phyloP scores from a whole-genome alignment of 257 asterid species.

The Perilla frutescens region DNA sequence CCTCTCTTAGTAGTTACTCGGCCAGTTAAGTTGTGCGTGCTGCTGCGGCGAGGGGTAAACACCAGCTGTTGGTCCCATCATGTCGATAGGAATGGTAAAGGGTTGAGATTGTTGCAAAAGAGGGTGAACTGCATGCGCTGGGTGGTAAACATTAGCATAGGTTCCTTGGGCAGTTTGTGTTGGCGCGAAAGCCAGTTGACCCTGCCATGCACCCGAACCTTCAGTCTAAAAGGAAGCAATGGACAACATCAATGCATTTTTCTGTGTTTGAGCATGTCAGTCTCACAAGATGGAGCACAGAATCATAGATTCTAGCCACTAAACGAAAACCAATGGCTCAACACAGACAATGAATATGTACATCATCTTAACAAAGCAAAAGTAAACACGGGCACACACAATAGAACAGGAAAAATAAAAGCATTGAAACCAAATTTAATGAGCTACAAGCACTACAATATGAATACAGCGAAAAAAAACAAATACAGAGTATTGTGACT shows the following conservation, averaged over 20 bases:
- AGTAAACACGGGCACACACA: not conserved
- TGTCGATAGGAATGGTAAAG: conserved; percentile 64
- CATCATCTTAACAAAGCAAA: not conserved
- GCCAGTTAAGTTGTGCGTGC: conserved; percentile 80
- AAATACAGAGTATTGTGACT: too few species aligned
- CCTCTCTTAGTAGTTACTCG: conserved; percentile 63
- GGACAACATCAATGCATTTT: conserved; percentile 20
- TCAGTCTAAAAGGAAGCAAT: conserved; percentile 59
- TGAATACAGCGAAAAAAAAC: too few species aligned
- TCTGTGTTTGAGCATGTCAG: not conserved
- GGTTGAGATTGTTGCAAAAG: conserved; percentile 82
- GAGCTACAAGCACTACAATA: too few species aligned
- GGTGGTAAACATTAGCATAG: conserved; percentile 73
- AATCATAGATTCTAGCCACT: not conserved
- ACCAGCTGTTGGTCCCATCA: conserved; percentile 66
- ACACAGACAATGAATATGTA: not conserved
- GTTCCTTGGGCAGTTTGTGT: conserved; percentile 75
- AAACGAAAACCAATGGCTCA: not conserved
- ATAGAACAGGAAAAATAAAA: too few species aligned
- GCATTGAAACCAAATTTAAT: too few species aligned
- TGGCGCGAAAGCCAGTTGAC: conserved; percentile 73
- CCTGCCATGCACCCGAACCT: conserved; percentile 79
- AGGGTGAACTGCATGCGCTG: conserved; percentile 77
- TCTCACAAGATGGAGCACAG: conserved; percentile 1
- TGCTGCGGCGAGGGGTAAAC: conserved; percentile 59